Evolutionary conservation across 139 green algal genomes (phyloP).

Genomic region (Chlorella sp.): DNA sequence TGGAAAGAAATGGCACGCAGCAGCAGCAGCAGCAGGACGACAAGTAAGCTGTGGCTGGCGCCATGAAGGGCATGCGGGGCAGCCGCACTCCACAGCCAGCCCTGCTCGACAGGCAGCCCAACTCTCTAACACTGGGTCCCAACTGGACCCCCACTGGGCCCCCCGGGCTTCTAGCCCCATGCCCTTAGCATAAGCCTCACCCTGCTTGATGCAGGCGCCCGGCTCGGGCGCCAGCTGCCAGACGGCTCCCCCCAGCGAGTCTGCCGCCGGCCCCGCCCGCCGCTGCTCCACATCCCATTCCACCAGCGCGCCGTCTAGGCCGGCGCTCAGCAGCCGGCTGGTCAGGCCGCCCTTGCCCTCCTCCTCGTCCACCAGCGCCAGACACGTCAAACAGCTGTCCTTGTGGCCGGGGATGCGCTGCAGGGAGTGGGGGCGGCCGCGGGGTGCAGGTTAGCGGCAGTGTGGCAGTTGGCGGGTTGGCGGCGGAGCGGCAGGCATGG

Average conservation of each 20-base stretch:
- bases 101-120: too few relatives aligned
- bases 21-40: not conserved
- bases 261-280: slow-evolving; percentile 20
- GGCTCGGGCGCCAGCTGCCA: slow-evolving; percentile 81
- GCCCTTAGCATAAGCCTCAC: not conserved
- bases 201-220: slow-evolving; percentile 8
- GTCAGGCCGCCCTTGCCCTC: slow-evolving; percentile 36
- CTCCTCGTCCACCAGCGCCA: slow-evolving; percentile 71
- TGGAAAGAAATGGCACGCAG: not conserved
- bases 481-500: too few relatives aligned
- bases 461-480: not conserved
- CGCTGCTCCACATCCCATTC: slow-evolving; percentile 72
- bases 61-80: too few relatives aligned
- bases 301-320: slow-evolving; percentile 76
- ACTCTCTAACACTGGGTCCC: too few relatives aligned
- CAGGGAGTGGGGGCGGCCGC: not conserved
- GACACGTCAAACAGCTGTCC: slow-evolving; percentile 61
- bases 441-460: not conserved
- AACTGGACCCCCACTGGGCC: too few relatives aligned
- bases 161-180: too few relatives aligned
- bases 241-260: slow-evolving; percentile 87
- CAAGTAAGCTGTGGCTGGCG: not conserved
- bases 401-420: slow-evolving; percentile 74
- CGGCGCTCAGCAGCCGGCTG: slow-evolving; percentile 68
- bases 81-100: too few relatives aligned